Conservation (phyloP, 306 rosid genomes). For the Canavalia gladiata region DNA sequence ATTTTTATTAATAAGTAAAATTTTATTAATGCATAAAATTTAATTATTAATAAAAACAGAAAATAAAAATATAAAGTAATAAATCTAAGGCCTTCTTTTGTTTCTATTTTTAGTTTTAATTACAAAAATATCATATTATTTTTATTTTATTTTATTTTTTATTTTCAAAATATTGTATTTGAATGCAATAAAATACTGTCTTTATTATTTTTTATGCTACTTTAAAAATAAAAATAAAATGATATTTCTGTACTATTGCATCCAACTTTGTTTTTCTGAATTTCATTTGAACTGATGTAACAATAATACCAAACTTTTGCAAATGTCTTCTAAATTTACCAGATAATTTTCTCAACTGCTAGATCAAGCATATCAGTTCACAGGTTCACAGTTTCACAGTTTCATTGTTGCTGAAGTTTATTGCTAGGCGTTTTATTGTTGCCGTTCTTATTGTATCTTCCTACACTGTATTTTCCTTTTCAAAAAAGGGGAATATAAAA, state of each 20-base stretch:
- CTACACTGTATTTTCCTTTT: slow-evolving; percentile 6
- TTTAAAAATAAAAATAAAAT: too few species aligned
- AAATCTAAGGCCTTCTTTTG: background rate
- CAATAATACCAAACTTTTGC: slow-evolving; percentile 18
- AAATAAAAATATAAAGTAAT: background rate
- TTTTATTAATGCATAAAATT: background rate
- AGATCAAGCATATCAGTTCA: background rate
- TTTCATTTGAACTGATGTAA: slow-evolving; percentile 36
- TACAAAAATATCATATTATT: too few species aligned
- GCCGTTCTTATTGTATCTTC: slow-evolving; percentile 32
- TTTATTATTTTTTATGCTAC: too few species aligned
- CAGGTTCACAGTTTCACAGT: background rate
- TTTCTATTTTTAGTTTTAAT: too few species aligned
- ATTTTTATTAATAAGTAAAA: background rate
- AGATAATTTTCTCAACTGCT: slow-evolving; percentile 16
- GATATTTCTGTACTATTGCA: background rate
- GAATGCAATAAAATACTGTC: too few species aligned
- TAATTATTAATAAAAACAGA: background rate
- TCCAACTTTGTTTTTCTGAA: slow-evolving; percentile 18
- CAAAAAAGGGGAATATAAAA: background rate
- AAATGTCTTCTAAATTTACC: slow-evolving; percentile 7
- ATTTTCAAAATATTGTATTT: too few species aligned
- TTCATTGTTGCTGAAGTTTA: slow-evolving; percentile 18
- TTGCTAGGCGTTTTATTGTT: slow-evolving; percentile 34
- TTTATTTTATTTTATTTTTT: background rate